Conservation (phyloP, 805 yeast genomes). For the Lipomyces orientalis region DNA sequence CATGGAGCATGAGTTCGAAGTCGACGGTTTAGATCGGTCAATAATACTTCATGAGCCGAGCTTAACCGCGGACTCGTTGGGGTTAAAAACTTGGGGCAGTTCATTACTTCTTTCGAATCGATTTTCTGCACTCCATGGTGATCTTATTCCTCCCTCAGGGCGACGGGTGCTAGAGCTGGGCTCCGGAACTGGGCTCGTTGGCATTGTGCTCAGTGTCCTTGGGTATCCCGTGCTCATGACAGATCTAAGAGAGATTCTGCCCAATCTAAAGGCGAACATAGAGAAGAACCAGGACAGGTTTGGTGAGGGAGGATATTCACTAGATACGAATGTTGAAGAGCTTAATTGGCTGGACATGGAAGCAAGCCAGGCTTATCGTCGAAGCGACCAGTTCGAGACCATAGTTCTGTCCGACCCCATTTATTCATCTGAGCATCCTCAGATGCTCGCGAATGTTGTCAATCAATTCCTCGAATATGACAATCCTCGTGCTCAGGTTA, state of each 20-base stretch:
- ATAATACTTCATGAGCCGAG: conserved; percentile 75
- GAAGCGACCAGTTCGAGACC: conserved; percentile 54
- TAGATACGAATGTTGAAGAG: conserved; percentile 50
- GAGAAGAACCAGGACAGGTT: conserved; percentile 51
- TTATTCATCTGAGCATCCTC: conserved; percentile 82
- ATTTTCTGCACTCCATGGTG: conserved; percentile 47
- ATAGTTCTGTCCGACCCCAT: conserved; percentile 86
- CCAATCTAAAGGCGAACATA: conserved; percentile 67
- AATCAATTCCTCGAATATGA: conserved; percentile 50
- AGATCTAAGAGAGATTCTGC: conserved; percentile 78
- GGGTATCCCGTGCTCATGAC: conserved; percentile 65
- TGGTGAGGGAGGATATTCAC: not conserved
- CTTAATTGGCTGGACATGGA: conserved; percentile 81
- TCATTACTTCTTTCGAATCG: conserved; percentile 70
- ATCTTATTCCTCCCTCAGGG: conserved; percentile 36
- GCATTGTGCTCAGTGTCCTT: conserved; percentile 66
- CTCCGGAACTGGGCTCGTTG: conserved; percentile 91
- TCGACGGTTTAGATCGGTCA: conserved; percentile 46
- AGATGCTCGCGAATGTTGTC: conserved; percentile 69
- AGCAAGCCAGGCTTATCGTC: conserved; percentile 41
- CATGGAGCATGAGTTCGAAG: conserved; percentile 61
- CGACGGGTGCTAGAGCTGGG: conserved; percentile 71
- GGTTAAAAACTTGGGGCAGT: conserved; percentile 96
- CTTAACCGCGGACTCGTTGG: conserved; percentile 82
- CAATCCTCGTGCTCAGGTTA: conserved; percentile 51